Evolutionary conservation across 2,329 filamentous ascomycete species (phyloP), one percentile per base, ranked within the genome.

Genomic region (Colletotrichum zoysiae): DNA sequence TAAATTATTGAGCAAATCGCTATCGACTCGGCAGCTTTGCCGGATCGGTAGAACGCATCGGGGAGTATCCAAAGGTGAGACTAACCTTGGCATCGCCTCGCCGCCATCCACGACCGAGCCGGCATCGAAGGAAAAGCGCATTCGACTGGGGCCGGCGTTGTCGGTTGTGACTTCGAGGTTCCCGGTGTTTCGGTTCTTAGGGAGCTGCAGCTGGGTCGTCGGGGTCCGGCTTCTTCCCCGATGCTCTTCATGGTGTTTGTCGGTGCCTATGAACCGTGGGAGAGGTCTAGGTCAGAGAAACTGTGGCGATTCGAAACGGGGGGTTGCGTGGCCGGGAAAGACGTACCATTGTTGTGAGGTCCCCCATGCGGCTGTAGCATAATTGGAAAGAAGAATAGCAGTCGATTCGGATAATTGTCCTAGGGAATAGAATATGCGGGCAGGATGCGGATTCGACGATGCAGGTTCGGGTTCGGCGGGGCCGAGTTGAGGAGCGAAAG

Each of bases 71-170:
- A 40, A 42, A 48, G 35, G 35, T 42, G 64, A 67, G 59, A 81
- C 82, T 70, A 75, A 96, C 93, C 93, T 95, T 82, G 92, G 87
- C 81, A 94, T 85, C 77, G 89, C 85, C 80, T 95, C 93, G 73
- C 81, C 78, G 73, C 56, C 56, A 16, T 71, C 70, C 26, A 82
- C 82, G 75, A 88, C 86, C 73, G 89, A 86, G 64, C 90, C 88
- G 70, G 90, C 90, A 81, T 96, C 94, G 78, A 95, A 91, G 62
- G 94, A 95, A 82, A 94, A 91, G 73, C 92, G 91, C 79, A 90
- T 86, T 83, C 89, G 85, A 75, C 87, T 85, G 74, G 87, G 89
- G 75, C 91, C 89, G 62, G 88, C 81, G n/a, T 77, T 81, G 58
- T 88, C 86, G 74, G 80, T 79, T 74, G 83, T 79, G 74, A 86